Conservation (phyloP, 345 rosid genomes). For the Passiflora organensis region DNA sequence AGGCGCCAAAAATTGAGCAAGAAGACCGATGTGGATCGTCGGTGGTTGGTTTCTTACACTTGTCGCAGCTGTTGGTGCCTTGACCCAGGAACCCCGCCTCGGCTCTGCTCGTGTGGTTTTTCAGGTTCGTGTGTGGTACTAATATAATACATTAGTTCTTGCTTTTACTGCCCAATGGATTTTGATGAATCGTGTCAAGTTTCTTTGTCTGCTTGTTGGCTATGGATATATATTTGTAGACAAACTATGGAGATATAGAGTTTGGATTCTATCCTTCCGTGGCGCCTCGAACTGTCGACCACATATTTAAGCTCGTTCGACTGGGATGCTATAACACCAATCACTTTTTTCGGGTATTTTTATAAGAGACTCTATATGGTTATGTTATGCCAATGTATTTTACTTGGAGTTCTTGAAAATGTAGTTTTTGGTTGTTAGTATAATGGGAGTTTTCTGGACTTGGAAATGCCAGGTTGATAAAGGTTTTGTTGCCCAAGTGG, state of each 20-base stretch:
- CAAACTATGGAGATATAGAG: conserved; percentile 80
- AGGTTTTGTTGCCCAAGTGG: conserved; percentile 98
- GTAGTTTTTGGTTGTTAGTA: no score
- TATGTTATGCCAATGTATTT: neutral
- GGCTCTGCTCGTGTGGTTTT: conserved; percentile 91
- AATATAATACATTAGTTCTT: neutral
- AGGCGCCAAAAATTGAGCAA: conserved; percentile 15
- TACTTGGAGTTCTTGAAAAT: neutral
- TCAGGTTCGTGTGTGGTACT: conserved; percentile 46
- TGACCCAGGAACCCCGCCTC: conserved; percentile 55
- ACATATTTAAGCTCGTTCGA: conserved; percentile 90
- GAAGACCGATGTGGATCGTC: conserved; percentile 21
- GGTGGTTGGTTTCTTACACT: conserved; percentile 17
- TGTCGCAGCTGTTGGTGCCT: conserved; percentile 23
- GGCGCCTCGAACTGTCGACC: conserved; percentile 90
- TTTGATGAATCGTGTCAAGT: neutral
- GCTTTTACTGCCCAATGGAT: no score
- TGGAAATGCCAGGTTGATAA: conserved; percentile 59
- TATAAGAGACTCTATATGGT: no score
- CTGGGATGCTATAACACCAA: conserved; percentile 88
- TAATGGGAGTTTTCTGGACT: neutral
- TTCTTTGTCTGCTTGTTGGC: conserved; percentile 6
- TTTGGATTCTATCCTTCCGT: conserved; percentile 81
- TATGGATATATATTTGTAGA: conserved; percentile 41
- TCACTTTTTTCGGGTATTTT: conserved; percentile 83